Evolutionary conservation across 805 yeast species (phyloP), one percentile per base, ranked within the genome.

Genomic region (Hermanozyma aechmeae): DNA sequence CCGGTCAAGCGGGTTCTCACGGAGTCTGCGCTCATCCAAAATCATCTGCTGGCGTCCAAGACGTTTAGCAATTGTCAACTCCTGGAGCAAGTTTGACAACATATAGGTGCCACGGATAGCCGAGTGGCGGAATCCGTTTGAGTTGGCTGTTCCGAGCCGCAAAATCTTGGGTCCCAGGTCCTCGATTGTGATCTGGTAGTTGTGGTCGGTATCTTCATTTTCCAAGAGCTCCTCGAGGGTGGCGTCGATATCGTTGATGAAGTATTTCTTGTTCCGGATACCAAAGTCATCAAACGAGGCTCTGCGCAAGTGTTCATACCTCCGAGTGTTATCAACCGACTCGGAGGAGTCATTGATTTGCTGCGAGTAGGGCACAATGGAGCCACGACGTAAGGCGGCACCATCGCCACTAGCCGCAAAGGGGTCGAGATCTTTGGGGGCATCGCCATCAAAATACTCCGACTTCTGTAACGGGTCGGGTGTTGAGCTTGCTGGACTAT

Each of bases 41-140:
- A 82, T 64, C 65, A 85, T 75, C 46, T 76, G 80, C 37, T 73
- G 76, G 38, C 89, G 67, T 6, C 95, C 95, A 50, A 76, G 71
- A 32, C 80, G 61, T 48, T 81, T 74, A 10, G 96, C 96, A 36
- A 85, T 75, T 1, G 95, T 84, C 39, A 86, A 63, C 53, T 86
- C 96, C 57, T 86, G 96, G 32, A 86, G 63, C 23, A 87, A 56
- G 52, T 87, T 87, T 0, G 92, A 78, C 27, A 86, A 58, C 87
- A 81, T 81, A 48, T 86, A 86, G 0, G 95, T 86, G 3, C 96
- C 96, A 34, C 94, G 61, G 32, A 86, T 68, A 35, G 78, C 82
- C 31, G 71, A 70, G 41, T 72, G 77, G 22, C 73, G 76, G 56
- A 57, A 83, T 2, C 96, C 96, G 44, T 76, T 73, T 3, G 95